Evolutionary conservation across 2,329 filamentous ascomycete genomes (phyloP).

Genomic region (Neofusicoccum umdonicola): DNA sequence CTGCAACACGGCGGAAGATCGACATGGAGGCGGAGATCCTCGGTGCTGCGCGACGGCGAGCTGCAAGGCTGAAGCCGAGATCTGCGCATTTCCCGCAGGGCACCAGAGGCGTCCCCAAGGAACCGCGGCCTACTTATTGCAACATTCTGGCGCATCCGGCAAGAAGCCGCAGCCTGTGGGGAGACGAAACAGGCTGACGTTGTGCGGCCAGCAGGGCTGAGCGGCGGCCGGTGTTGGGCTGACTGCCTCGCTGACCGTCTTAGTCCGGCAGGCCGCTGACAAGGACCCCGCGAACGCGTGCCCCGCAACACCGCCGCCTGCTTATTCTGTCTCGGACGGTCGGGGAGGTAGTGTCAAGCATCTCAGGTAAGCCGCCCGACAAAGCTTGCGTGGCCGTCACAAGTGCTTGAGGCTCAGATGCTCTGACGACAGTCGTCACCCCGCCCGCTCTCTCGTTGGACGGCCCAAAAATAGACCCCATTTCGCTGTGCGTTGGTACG

Average conservation of each 20-base stretch:
- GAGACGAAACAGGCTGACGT: no score
- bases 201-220: neutral
- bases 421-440: neutral
- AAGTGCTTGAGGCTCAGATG: neutral
- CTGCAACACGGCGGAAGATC: no score
- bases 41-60: no score
- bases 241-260: neutral
- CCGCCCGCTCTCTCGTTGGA: neutral
- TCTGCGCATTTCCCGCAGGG: no score
- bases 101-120: no score
- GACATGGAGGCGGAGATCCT: no score
- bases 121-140: no score
- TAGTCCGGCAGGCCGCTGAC: neutral
- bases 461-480: neutral
- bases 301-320: neutral
- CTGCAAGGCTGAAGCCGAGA: no score
- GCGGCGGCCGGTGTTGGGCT: neutral
- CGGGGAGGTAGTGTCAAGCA: neutral
- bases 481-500: neutral
- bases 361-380: neutral
- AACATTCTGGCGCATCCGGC: no score
- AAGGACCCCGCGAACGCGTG: neutral
- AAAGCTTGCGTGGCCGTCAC: neutral
- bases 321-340: neutral
- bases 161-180: no score